Base-by-base conservation (phyloP, 2,329 filamentous ascomycete species). In the Fusarium sp. region DNA sequence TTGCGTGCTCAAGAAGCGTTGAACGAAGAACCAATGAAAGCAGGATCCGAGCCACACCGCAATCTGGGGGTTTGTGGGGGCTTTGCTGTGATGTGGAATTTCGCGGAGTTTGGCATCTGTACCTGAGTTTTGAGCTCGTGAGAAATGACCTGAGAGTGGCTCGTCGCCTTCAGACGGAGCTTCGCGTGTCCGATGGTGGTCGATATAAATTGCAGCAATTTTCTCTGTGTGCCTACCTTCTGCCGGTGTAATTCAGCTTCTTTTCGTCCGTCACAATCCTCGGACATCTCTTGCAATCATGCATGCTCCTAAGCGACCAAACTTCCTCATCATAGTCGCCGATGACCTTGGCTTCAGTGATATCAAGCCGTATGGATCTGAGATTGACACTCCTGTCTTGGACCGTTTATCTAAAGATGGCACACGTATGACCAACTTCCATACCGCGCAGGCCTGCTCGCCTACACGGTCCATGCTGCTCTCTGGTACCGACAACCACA, bases 381-480 rank as follows among this genome's bases (percentile, higher is more conserved):
- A 87, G 75, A 87, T 87, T 67, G 79, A 79, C 18, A 88, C 86
- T 0, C 86, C 86, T 4, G 84, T 84, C 68, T 79, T 88, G 20
- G 84, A 87, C 77, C 81, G 81, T 16, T 74, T 85, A 1, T 81
- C 83, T 2, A 73, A 79, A 51, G 75, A 81, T 46, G 82, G 86
- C 16, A 71, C 88, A 14, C 82, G 85, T 2, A 84, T 87, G 67
- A 87, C 85, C 0, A 84, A 86, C 64, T 87, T 87, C 75, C 86
- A 88, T 70, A 84, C 85, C 1, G 86, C 86, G 0, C 83, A 85
- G 11, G 85, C 86, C 54, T 88, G 85, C 75, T 87, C 85, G 60
- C 86, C 86, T 9, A 86, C 84, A 8, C 78, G 86, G 40, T 82
- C 85, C 51, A 88, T 88, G 86, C 82, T 88, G 61, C 83, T 88